Conservation (phyloP, 2,329 filamentous ascomycete species). For the Catunica adiposa region DNA sequence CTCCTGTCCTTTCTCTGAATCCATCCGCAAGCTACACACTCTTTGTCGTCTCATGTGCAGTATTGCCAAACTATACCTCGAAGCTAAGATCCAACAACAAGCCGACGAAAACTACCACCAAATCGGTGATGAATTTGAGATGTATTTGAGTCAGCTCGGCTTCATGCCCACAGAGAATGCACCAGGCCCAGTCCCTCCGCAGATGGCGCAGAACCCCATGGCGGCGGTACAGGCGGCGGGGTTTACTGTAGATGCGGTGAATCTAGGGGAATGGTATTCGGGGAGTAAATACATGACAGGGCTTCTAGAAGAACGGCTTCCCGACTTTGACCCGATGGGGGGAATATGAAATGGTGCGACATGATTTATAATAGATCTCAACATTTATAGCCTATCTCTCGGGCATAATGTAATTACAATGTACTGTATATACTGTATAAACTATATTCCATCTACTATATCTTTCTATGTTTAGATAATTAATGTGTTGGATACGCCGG, state of each 20-base stretch:
- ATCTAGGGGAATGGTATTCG: conserved; percentile 49
- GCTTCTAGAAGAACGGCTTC: conserved; percentile 44
- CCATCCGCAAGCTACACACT: conserved; percentile 42
- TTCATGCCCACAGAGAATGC: conserved; percentile 26
- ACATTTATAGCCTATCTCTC: too few relatives aligned
- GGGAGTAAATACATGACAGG: conserved; percentile 50
- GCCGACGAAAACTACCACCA: conserved; percentile 30
- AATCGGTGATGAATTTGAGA: conserved; percentile 44
- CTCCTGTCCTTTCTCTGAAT: conserved; percentile 36
- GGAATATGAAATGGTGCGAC: background rate
- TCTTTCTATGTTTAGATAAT: too few relatives aligned
- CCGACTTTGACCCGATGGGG: conserved; percentile 23
- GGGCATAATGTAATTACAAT: too few relatives aligned
- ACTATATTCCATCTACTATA: too few relatives aligned
- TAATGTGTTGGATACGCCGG: conserved; percentile 21
- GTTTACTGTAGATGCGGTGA: conserved; percentile 22
- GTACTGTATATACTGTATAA: too few relatives aligned
- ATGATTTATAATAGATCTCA: too few relatives aligned
- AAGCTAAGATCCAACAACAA: conserved; percentile 37
- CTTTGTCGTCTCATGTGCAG: conserved; percentile 45
- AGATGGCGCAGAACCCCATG: background rate
- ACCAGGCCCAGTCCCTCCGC: background rate
- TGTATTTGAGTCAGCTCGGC: conserved; percentile 47
- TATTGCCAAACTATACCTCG: conserved; percentile 43
- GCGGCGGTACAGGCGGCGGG: background rate